Evolutionary conservation across 108 stramenopile species (phyloP).

Genomic region (Mediolabrus comicus): DNA sequence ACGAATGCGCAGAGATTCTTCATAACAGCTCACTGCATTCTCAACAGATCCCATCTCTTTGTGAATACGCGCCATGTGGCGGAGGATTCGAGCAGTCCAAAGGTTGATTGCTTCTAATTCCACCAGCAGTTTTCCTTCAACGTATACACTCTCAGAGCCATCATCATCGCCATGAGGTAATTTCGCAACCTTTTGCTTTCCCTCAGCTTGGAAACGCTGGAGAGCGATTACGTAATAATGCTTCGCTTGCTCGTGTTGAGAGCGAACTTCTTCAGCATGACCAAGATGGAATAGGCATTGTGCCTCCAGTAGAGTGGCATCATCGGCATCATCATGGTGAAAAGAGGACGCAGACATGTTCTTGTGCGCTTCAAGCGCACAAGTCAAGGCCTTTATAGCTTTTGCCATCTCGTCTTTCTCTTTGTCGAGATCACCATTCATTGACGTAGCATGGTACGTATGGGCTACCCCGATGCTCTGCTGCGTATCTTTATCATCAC

Average conservation of each 20-base stretch:
- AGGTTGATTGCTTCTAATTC: constrained; percentile 40
- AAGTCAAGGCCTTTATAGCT: not conserved
- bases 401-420: not conserved
- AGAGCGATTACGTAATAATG: constrained; percentile 17
- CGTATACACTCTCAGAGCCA: not conserved
- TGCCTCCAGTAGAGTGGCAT: constrained; percentile 11
- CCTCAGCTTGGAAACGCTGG: constrained; percentile 24
- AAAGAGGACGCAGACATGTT: not conserved
- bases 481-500: not conserved
- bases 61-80: constrained; percentile 28
- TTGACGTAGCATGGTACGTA: not conserved
- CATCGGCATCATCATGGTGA: constrained; percentile 12
- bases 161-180: not conserved
- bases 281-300: constrained; percentile 39
- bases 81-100: constrained; percentile 27
- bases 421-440: not conserved
- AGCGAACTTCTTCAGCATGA: constrained; percentile 15
- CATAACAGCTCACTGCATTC: constrained; percentile 10
- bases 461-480: not conserved
- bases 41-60: constrained; percentile 6
- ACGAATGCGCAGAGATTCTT: constrained; percentile 30
- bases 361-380: not conserved
- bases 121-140: constrained; percentile 2
- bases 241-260: constrained; percentile 12
- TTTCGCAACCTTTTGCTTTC: constrained; percentile 11